Evolutionary conservation across 228 moss, liverwort and hornwort genomes (phyloP), one percentile per base, ranked within the genome.

Genomic region (Sphagnum fallax): DNA sequence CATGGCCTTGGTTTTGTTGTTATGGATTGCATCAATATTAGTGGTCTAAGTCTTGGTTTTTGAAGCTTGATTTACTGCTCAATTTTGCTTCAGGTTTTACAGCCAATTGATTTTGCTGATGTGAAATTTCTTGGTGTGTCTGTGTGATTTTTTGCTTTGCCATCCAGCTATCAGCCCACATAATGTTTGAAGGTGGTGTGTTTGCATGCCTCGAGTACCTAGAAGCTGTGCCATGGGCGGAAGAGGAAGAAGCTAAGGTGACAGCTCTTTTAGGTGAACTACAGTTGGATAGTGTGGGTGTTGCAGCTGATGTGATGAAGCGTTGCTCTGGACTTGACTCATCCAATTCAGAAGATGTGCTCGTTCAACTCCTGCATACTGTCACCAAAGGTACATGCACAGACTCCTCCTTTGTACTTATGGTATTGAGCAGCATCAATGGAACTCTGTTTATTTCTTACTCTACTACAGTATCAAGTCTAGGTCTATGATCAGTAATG

Each of bases 201-300:
- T 63, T 77, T 16, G 70, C 81, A 10, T 81, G 81, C 58, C 64
- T 81, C 5, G 81, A 81, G 55, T 81, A 73, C 52, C 70, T 81
- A 63, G 81, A 81, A 71, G 81, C 81, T 52, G 81, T 81, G 52
- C 81, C 81, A 0, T 81, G 81, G 81, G 77, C 73, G 6, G 77
- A 81, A 55, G 81, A 81, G 10, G 81, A 81, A 63, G 81, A 81
- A 61, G 81, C 76, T 70, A 77, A 81, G 68, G 66, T 81, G 62
- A 81, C 66, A 8, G 6, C 67, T 11, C 60, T 81, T 63, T 18
- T 81, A 16, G 65, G 77, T 32, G 77, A 81, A 16, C 64, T 81
- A 6, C 77, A 81, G 53, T 62, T 81, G 63, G 81, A 77, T 32
- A 81, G 67, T 55, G 74, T 67, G 14, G 77, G 81, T 61, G 55